Evolutionary conservation across 1,284 basidiomycete genomes (phyloP), one percentile per base, ranked within the genome.

Genomic region (Trichosporon coremiiforme): DNA sequence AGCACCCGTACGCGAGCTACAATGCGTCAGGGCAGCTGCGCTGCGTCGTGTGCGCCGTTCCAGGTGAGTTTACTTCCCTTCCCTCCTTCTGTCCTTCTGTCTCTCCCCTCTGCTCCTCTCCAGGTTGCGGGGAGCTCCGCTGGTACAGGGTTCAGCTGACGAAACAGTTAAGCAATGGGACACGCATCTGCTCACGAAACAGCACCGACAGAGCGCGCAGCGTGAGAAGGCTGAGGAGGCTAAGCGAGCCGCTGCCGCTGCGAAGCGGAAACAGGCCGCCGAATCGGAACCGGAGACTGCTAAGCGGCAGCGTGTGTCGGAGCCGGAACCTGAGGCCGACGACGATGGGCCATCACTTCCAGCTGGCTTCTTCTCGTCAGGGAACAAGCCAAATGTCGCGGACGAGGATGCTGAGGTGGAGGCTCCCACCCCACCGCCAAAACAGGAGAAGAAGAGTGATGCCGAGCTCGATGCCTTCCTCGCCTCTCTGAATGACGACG

Each of bases 381-480:
- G 73, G 0, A 78, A 76, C 35, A 45, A 38, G 10, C 76, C 75
- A 1, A 12, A 45, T 0, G 38, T 72, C 12, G 60, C 47, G 25
- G 25, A 25, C 20, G 53, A 36, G 22, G 66, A 67, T n/a, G 60
- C 22, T 5, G 66, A 41, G 29, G 33, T 7, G 25, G n/a, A 25
- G 67, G 68, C 36, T 38, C 12, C 5, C 69, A 68, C 65, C 10
- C 68, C 70, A 12, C 69, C 72, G 9, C 12, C 69, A 31, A 35
- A 60, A 12, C 8, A 55, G 6, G 63, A 36, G 22, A 47, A 63
- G 33, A 62, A 45, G 4, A 80, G 79, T 15, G 82, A 84, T 71
- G 75, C 73, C 8, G 83, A 84, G 66, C 76, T 84, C 20, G 82
- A 83, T 69, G 78, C 77, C 47, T 84, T 84, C 75, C 72, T 84